Evolutionary conservation across 495 filamentous ascomycete species (phyloP).

Genomic region (Aeminium ludgeri): DNA sequence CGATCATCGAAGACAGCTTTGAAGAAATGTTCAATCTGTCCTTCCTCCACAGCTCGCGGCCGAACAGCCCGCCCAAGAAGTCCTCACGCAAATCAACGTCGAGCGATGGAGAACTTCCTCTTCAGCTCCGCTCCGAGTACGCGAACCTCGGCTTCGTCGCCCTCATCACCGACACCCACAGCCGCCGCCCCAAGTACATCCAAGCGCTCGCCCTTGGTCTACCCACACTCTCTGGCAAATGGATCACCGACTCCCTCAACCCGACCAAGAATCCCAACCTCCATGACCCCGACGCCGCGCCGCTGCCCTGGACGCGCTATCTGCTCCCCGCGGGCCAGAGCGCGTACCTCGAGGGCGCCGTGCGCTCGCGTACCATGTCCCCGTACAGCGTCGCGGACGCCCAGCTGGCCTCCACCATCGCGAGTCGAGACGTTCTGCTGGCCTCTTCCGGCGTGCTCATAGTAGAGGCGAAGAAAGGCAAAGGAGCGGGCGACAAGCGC

Average conservation of each 20-base stretch:
- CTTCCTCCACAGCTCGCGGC: conserved; percentile 10
- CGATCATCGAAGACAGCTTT: conserved; percentile 58
- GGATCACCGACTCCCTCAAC: conserved; percentile 59
- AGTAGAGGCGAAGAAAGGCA: conserved; percentile 47
- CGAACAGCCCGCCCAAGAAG: conserved; percentile 16
- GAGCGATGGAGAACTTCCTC: background rate
- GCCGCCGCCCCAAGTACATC: conserved; percentile 82
- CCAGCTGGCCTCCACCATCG: conserved; percentile 7
- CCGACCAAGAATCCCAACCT: background rate
- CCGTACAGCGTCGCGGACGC: conserved; percentile 36
- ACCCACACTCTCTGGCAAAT: conserved; percentile 63
- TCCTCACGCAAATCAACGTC: conserved; percentile 22
- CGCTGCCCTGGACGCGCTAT: conserved; percentile 65
- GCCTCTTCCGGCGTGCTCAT: conserved; percentile 51
- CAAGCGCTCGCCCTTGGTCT: conserved; percentile 83
- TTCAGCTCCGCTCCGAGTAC: conserved; percentile 34
- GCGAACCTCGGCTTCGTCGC: conserved; percentile 56
- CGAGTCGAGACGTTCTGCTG: conserved; percentile 36
- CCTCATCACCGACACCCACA: conserved; percentile 73
- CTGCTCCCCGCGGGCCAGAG: conserved; percentile 77
- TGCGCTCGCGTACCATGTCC: conserved; percentile 53
- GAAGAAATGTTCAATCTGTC: conserved; percentile 58
- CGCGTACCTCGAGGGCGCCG: conserved; percentile 53
- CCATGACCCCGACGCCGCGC: conserved; percentile 25
- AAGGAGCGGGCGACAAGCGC: conserved; percentile 13